Evolutionary conservation across 2,329 filamentous ascomycete genomes (phyloP).

Genomic region (Alternaria postmessia): DNA sequence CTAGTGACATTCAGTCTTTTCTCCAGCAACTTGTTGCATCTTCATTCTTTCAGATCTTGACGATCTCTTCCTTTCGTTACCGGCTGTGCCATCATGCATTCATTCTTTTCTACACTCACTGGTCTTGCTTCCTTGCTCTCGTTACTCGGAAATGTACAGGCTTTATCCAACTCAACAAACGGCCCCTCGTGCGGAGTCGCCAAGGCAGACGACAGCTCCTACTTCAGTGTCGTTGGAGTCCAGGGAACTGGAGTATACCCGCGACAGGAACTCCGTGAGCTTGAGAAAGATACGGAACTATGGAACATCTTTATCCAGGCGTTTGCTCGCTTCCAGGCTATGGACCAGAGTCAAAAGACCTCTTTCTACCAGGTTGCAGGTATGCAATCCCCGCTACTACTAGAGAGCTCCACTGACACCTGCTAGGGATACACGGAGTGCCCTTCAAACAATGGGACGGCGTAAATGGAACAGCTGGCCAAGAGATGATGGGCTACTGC

Average conservation of each 20-base stretch:
- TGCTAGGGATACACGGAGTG: conserved; percentile 42
- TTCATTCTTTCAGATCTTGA: conserved; percentile 35
- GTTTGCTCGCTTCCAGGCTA: conserved; percentile 41
- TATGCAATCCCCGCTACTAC: conserved; percentile 17
- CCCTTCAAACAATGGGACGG: conserved; percentile 41
- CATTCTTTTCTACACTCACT: conserved; percentile 31
- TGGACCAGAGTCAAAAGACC: conserved; percentile 41
- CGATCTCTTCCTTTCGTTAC: conserved; percentile 37
- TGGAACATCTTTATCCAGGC: conserved; percentile 47
- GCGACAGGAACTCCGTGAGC: conserved; percentile 40
- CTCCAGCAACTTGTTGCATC: conserved; percentile 16
- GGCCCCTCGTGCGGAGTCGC: conserved; percentile 32
- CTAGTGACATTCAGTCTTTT: conserved; percentile 37
- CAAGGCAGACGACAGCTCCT: conserved; percentile 31
- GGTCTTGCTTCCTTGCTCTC: conserved; percentile 27
- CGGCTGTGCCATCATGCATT: conserved; percentile 40
- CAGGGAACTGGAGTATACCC: conserved; percentile 41
- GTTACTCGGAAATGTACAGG: conserved; percentile 24
- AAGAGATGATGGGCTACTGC: conserved; percentile 40
- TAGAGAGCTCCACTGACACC: background rate
- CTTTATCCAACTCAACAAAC: conserved; percentile 26
- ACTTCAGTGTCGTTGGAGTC: conserved; percentile 45
- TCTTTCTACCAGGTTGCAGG: conserved; percentile 46
- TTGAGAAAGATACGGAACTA: conserved; percentile 40
- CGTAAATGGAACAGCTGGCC: conserved; percentile 30